Base-by-base conservation (phyloP, 208 protist genomes). In the Trypanosoma scelopori region DNA sequence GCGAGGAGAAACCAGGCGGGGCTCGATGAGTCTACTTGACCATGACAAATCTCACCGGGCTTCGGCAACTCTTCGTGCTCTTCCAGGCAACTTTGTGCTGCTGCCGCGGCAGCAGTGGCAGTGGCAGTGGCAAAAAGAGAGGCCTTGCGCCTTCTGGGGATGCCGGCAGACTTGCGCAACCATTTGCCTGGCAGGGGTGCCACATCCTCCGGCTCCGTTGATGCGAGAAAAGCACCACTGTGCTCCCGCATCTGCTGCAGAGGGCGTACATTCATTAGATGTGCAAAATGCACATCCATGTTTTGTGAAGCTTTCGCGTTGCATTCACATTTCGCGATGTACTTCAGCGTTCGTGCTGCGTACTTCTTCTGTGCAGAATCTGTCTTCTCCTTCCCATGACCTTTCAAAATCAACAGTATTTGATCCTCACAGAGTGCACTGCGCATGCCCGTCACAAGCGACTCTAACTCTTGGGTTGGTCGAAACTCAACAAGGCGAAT, bases 341-440 rank as follows among this genome's bases (percentile, higher is more conserved):
- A 73, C 25, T 30, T 32, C 3, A 39, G 7, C 0, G 67, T 61
- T 3, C 48, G 45, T 49, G 41, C 16, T 32, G 47, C 49, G 28
- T 50, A 73, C n/a, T 15, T 35, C 9, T 35, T 25, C 0, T 35
- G 18, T 15, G 39, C 9, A 9, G 9, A 37, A 7, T 48, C 22
- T n/a, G 2, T 42, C 35, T 12, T 48, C 7, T 48, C n/a, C 28
- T 43, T 22, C 22, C 27, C 48, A 15, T 25, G 15, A 9, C 28
- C 5, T 28, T 28, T 45, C 1, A 66, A 23, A 39, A 66, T 61
- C 0, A 74, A 25, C n/a, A 64, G 74, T 9, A 94, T 73, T 55
- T 89, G 77, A 58, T 94, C 89, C 72, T 94, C 85, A 77, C 83
- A 90, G 20, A 94, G 66, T 18, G 80, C 69, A 22, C 79, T 77